Evolutionary conservation across 495 filamentous ascomycete species (phyloP), one percentile per base, ranked within the genome.

Genomic region (Tetracladium setigerum): DNA sequence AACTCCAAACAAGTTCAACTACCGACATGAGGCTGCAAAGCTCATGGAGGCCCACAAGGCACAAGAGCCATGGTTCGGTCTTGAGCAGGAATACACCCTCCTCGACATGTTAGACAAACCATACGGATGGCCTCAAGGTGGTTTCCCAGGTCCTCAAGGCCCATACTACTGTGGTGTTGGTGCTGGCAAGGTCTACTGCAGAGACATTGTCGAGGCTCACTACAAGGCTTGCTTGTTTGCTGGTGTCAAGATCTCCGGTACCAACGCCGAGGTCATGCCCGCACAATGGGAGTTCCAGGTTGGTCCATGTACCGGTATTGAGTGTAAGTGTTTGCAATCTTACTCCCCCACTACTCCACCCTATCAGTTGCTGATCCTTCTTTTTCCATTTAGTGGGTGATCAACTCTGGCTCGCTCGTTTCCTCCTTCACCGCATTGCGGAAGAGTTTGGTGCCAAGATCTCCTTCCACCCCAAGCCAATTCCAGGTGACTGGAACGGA

Each of bases 251-350:
- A 95, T 98, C 70, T 95, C 92, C 30, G 92, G 92, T 69, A 95
- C 91, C 73, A 98, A 98, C 72, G 92, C 92, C 41, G 92, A 98
- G 81, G 92, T 98, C 63, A 91, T 95, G 82, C 89, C 92, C 47
- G 89, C 86, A 50, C 92, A 98, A 68, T 98, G 92, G 92, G 92
- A 98, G 72, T 97, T 89, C 84, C 92, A 98, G 69, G 86, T 98
- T 61, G 92, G 94, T 52, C 94, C 94, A 54, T 95, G 91, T 72
- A 62, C 72, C 34, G 92, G 92, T 40, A 97, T 98, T 63, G 79
- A 87, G 47, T 53, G 57, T 59, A 44, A 51, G 57, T 13, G 17
- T 46, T 38, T 64, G 33, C 14, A 72, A 82, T 85, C 66, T 66
- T 17, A 76, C 74, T 49, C 22, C 35, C 4, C 15, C 46, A 31